Evolutionary conservation across 2,329 filamentous ascomycete species (phyloP).

Genomic region (Alternaria triticimaculans): DNA sequence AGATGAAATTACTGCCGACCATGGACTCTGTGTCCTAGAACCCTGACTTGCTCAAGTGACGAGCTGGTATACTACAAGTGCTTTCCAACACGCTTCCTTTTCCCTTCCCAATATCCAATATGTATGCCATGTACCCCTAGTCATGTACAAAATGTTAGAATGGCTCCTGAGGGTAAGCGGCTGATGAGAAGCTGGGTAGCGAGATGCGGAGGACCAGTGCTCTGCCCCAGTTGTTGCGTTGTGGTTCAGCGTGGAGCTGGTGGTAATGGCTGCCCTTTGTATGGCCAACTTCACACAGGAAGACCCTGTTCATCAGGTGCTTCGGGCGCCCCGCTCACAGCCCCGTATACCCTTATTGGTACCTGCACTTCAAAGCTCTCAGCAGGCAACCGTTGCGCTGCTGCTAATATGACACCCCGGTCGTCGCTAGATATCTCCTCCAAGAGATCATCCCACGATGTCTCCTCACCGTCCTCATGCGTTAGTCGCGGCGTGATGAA

Average conservation of each 20-base stretch:
- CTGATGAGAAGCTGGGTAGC: background rate
- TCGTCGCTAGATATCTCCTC: conserved; percentile 83
- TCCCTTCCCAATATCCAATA: background rate
- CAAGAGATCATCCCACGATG: conserved; percentile 60
- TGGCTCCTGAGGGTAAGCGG: background rate
- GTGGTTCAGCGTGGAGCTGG: background rate
- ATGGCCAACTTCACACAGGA: conserved; percentile 31
- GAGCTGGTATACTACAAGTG: conserved; percentile 11
- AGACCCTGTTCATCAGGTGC: conserved; percentile 41
- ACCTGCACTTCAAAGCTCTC: conserved; percentile 92
- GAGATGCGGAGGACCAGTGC: too few species aligned
- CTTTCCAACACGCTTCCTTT: background rate
- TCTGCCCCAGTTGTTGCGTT: background rate
- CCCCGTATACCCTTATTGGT: conserved; percentile 78
- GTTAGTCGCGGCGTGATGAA: conserved; percentile 78
- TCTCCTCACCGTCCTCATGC: conserved; percentile 42
- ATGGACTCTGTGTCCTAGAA: background rate
- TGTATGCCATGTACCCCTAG: background rate
- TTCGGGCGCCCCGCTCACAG: conserved; percentile 53
- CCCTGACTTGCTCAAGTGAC: background rate
- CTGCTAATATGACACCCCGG: conserved; percentile 76
- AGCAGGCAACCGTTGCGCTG: conserved; percentile 77
- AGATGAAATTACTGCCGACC: background rate
- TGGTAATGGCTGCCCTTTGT: background rate
- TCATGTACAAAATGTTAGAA: background rate